Base-by-base conservation (phyloP, 257 asterid species). In the Buddleja alternifolia region DNA sequence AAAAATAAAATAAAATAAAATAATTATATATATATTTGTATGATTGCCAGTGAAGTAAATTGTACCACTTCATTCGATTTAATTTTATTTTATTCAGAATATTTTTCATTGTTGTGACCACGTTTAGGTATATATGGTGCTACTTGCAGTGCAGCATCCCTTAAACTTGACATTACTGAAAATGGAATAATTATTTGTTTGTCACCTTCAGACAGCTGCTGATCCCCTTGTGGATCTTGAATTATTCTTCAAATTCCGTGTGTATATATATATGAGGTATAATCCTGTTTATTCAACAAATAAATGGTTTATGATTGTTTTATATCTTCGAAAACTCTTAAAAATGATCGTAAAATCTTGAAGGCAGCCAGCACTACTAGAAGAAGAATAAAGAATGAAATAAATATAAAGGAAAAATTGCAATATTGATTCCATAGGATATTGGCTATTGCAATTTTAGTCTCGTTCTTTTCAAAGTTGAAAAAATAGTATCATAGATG, bases 51-150 rank as follows among this genome's bases (percentile, higher is more conserved):
- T 61, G 32, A 54, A 14, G 32, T 32, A 24, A 15, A 20, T 48
- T 59, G 6, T 29, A n/a, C 10, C 53, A 19, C 8, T 3, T 24
- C 10, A 19, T 57, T 45, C 39, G 25, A 55, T 45, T 25, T 16
- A 4, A 29, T 29, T 40, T 50, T 39, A 24, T 48, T 45, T n/a
- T 29, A 32, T 11, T 60, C n/a, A n/a, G n/a, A n/a, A n/a, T n/a
- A n/a, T n/a, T 60, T 59, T 17, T 15, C 69, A 44, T 63, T 40
- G 69, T 73, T 52, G 80, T 53, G 52, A 73, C 77, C 83, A 78
- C 83, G 83, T 59, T 62, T 42, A 4, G 17, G 52, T 48, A 47
- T 36, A 32, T 53, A 29, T 29, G 34, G 34, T 74, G 68, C 56
- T 64, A 69, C 37, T 55, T 62, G 8, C 36, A 46, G 56, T 24